phyloP scores from a whole-genome alignment of 2,329 filamentous ascomycete species.

The Zopfia rhizophila region DNA sequence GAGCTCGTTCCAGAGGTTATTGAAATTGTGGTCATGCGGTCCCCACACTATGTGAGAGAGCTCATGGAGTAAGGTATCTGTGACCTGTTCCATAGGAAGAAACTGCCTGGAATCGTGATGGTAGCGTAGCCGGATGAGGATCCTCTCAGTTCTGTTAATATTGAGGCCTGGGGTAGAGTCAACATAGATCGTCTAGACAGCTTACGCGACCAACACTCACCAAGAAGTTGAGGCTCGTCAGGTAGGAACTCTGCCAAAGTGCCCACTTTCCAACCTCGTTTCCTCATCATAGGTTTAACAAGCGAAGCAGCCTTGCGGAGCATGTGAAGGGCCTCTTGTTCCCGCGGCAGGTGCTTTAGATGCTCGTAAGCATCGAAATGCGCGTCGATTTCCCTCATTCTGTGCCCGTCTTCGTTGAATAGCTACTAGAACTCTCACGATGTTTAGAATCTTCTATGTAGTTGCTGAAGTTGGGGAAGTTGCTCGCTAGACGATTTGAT shows the following conservation, averaged over 20 bases:
- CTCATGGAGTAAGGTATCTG: conserved; percentile 95
- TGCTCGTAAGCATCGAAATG: conserved; percentile 63
- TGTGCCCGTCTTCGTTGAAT: no score
- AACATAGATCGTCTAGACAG: no score
- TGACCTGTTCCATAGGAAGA: conserved; percentile 79
- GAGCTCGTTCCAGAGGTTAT: conserved; percentile 88
- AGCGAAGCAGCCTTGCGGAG: conserved; percentile 85
- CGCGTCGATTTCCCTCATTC: conserved; percentile 58
- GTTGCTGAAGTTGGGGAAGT: background rate
- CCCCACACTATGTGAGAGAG: conserved; percentile 88
- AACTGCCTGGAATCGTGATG: conserved; percentile 79
- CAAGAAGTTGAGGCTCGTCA: conserved; percentile 75
- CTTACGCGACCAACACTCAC: conserved; percentile 56
- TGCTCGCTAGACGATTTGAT: background rate
- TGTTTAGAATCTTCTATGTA: background rate
- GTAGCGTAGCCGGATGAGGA: conserved; percentile 84
- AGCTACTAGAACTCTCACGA: no score
- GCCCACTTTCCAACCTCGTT: conserved; percentile 80
- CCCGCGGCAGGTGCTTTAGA: conserved; percentile 56
- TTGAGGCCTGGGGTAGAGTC: conserved; percentile 74
- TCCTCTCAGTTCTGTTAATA: conserved; percentile 77
- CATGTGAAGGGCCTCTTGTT: conserved; percentile 62
- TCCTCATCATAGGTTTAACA: conserved; percentile 95
- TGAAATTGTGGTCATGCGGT: conserved; percentile 83
- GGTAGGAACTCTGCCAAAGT: conserved; percentile 89